Evolutionary conservation across 768 basidiomycete species (phyloP).

Genomic region (Leccinum incarnatum): DNA sequence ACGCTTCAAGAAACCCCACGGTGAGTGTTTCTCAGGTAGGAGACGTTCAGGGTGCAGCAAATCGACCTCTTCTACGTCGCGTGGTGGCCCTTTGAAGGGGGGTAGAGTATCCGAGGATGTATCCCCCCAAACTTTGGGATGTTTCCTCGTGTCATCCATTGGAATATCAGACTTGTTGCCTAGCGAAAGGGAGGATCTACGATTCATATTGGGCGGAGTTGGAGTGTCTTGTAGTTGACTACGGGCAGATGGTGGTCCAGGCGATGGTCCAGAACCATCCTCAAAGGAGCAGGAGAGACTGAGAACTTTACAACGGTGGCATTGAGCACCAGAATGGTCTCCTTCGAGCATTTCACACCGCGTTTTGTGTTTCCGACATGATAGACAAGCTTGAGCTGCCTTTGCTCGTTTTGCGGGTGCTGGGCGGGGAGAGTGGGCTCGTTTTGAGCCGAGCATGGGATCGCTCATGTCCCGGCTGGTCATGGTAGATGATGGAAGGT

Average conservation of each 20-base stretch:
- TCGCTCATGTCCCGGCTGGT: constrained; percentile 18
- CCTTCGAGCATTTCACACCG: constrained; percentile 50
- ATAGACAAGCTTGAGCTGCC: constrained; percentile 43
- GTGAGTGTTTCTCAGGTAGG: constrained; percentile 32
- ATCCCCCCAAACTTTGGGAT: constrained; percentile 22
- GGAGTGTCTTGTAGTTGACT: constrained; percentile 20
- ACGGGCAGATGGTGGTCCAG: constrained; percentile 16
- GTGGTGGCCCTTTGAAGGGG: constrained; percentile 18
- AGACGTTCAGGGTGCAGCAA: constrained; percentile 36
- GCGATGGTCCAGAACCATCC: constrained; percentile 22
- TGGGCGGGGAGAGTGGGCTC: constrained; percentile 31
- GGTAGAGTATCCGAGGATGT: constrained; percentile 11
- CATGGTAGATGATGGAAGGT: constrained; percentile 18
- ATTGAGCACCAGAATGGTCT: constrained; percentile 36
- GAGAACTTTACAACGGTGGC: constrained; percentile 51
- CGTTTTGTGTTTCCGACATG: constrained; percentile 48
- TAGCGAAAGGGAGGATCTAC: constrained; percentile 22
- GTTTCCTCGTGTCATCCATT: constrained; percentile 23
- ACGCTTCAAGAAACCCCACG: constrained; percentile 40
- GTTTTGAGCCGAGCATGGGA: constrained; percentile 26
- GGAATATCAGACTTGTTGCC: constrained; percentile 19
- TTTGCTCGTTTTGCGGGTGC: constrained; percentile 39
- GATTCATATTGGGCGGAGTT: constrained; percentile 20
- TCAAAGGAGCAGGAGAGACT: constrained; percentile 47
- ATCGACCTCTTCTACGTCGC: constrained; percentile 28